Percentiles rank a stretch among this genome's conserved stretches.
Conservation (phyloP, 495 filamentous ascomycete genomes). For the Podospora australis region DNA sequence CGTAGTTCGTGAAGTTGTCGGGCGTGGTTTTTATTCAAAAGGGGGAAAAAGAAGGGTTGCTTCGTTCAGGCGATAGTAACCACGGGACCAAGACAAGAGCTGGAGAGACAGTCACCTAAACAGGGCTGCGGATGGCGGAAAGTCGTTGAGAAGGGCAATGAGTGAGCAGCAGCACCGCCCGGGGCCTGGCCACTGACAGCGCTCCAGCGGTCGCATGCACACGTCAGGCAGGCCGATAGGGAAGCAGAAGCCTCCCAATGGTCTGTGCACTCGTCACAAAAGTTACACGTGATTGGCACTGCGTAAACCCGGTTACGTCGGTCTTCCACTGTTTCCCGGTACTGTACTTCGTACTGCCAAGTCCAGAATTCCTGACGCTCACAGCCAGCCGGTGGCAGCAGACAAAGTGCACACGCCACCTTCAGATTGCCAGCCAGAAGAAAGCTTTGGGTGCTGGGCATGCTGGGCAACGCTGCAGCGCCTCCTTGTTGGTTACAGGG, state of each 20-base stretch:
- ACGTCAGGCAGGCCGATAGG: conserved; percentile 21
- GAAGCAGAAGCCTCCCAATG: conserved; percentile 10
- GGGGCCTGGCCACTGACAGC: conserved; percentile 10
- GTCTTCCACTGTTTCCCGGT: no score
- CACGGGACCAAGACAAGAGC: conserved; percentile 20
- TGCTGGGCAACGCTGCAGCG: conserved; percentile 14
- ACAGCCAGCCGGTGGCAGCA: no score
- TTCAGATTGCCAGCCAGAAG: no score
- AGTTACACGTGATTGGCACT: conserved; percentile 17
- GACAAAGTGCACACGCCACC: no score
- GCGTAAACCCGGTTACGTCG: conserved; percentile 11
- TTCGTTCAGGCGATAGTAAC: conserved; percentile 11
- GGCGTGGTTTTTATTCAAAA: no score
- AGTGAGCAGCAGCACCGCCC: not conserved
- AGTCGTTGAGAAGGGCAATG: conserved; percentile 14
- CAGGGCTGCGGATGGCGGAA: conserved; percentile 11
- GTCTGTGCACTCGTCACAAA: conserved; percentile 21
- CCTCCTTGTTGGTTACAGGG: no score
- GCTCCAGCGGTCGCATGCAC: conserved; percentile 17
- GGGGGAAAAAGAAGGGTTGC: no score
- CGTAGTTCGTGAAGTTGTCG: no score
- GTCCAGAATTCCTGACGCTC: no score
- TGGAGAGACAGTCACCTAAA: conserved; percentile 10
- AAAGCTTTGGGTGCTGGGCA: not conserved
- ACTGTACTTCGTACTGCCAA: no score